Evolutionary conservation across 208 protist species (phyloP), one percentile per base, ranked within the genome.

Genomic region (Crithidia sp.): DNA sequence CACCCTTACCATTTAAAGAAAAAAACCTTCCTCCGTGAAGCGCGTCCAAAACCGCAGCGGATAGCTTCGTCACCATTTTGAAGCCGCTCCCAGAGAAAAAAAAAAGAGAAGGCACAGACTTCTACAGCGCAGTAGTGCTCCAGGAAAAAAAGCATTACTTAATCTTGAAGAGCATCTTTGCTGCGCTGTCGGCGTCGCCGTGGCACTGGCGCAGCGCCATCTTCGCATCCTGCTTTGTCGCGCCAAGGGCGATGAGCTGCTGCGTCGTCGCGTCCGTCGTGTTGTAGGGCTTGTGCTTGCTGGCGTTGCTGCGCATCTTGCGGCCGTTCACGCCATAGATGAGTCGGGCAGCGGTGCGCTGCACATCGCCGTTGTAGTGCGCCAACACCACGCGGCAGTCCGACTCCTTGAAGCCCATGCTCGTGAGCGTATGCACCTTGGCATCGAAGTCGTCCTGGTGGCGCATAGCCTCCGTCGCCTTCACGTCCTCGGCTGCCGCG

Each of bases 281-380:
- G 54, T 84, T 93, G 80, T 79, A 90, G n/a, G 81, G 66, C 50
- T 81, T 84, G 67, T 89, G 82, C 74, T 85, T 84, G n/a, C 77
- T 71, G 4, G 75, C 68, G 61, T 92, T 84, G 58, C 80, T 80
- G 45, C 61, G 65, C 19, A 94, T 88, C 49, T 74, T 71, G 5
- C 57, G 67, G 47, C 54, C 53, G 70, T 88, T 73, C 37, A 89
- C 70, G 52, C 85, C 87, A 60, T 81, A 84, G 52, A 96, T 66
- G 7, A 94, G 81, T 13, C 86, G 86, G 0, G 81, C 82, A 5
- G 83, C 85, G 0, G 86, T 78, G 74, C 86, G 88, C 67, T 96
- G 69, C 57, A 93, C 84, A 49, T 93, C 83, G 60, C 87, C 88
- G 81, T 92, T 91, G 79, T 93, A 94, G 72, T 94, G 91, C 12